These are phyloP conservation scores for Pseudomicrostroma phylloplanum DNA, from an alignment of 1,284 basidiomycete genomes.

Conservation along the genomic window DNA sequence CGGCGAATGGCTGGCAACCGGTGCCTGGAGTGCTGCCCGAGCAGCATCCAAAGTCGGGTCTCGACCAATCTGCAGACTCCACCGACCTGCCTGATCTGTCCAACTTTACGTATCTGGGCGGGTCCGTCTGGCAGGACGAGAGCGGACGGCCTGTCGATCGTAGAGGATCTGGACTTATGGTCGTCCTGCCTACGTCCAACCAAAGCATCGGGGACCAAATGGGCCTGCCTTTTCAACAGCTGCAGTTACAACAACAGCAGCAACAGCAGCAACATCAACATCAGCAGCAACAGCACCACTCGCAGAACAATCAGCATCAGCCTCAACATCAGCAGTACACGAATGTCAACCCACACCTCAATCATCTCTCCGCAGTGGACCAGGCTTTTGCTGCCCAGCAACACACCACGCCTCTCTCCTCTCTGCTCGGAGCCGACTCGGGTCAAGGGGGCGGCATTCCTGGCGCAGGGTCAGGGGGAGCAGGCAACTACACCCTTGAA, in stretches of 20 bases:
- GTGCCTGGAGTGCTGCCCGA: conserved; percentile 16
- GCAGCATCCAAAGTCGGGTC: conserved; percentile 29
- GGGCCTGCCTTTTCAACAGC: not conserved
- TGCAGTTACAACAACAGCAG: too few relatives aligned
- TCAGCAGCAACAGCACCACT: not conserved
- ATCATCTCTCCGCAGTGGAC: not conserved
- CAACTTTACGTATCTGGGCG: conserved; percentile 30
- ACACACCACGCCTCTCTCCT: too few relatives aligned
- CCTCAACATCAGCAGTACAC: not conserved
- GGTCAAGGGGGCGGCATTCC: too few relatives aligned
- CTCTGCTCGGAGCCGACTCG: too few relatives aligned
- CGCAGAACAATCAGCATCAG: not conserved
- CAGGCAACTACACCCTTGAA: not conserved
- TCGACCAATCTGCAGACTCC: conserved; percentile 19
- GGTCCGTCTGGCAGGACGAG: conserved; percentile 31
- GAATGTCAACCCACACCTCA: conserved; percentile 7
- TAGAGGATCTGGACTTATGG: conserved; percentile 26
- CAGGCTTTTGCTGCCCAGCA: too few relatives aligned
- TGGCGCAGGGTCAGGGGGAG: too few relatives aligned
- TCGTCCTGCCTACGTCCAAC: not conserved
- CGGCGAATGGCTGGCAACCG: conserved; percentile 34
- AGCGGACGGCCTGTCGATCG: conserved; percentile 29
- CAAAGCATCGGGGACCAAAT: not conserved
- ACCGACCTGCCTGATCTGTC: conserved; percentile 16
- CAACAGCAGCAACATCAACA: not conserved